Evolutionary conservation across 176 grass and related monocot species (phyloP), one percentile per base, ranked within the genome.

Genomic region (sorghum (Sorghum bicolor)): DNA sequence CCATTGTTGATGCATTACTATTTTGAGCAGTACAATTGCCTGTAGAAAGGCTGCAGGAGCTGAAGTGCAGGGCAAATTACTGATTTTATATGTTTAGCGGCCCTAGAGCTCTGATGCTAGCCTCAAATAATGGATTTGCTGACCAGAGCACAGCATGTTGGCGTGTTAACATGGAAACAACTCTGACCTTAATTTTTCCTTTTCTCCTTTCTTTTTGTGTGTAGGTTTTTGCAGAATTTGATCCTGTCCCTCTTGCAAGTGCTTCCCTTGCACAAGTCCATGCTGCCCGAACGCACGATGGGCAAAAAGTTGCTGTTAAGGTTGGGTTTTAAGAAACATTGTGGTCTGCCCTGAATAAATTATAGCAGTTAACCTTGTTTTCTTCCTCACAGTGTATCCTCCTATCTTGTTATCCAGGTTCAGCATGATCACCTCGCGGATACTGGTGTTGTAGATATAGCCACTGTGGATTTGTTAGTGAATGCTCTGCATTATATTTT

Each of bases 211-310:
- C 38, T 50, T 31, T 29, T 78, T 10, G 26, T 65, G 12, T 83
- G 72, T 83, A 97, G 92, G 4, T 94, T 74, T 98, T 98, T 88
- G 91, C 89, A 40, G 95, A 98, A 89, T 98, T 98, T 83, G 87
- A 98, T 81, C 92, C 88, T 50, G 89, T 93, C 12, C 95, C 95
- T n/a, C 25, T 98, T 40, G 91, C 95, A 83, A 98, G 95, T 77
- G 95, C 95, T 84, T 98, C 95, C 57, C 92, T 98, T 77, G 95
- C 95, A 19, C 95, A 98, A 98, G 95, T 98, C 84, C 95, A 98
- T 88, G 91, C 85, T 70, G 95, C 95, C 74, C 93, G 45, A 81
- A 98, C 96, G 3, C 96, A 90, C 77, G 93, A 93, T 86, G 96
- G 96, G 6, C 80, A 83, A 44, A 95, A 95, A 79, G 96, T 98